Base-by-base conservation (phyloP, 1,284 basidiomycete species). In the Pyrrhoderma lamaoense region DNA sequence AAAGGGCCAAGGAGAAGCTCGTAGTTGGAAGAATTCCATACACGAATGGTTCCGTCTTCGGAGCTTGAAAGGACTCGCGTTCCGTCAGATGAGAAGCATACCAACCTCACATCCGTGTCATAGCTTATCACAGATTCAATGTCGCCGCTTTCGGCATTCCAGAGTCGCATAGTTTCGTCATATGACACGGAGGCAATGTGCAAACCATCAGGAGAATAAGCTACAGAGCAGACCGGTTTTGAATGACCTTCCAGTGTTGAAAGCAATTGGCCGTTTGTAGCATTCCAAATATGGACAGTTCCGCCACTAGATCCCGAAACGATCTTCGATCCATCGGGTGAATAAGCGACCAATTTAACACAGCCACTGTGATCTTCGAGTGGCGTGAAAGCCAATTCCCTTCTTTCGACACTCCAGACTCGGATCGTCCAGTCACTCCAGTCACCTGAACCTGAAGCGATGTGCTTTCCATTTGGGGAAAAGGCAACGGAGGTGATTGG, bases 221-320 rank as follows among this genome's bases (percentile, higher is more conserved):
- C 47, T 22, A 40, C 16, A 22, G 16, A 40, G 21, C n/a, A 7
- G 27, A 31, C 27, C 27, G 7, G 11, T 5, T 31, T 31, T 11
- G 27, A 31, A 31, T 31, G 27, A 11, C 27, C 27, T 5, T 5
- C 27, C 7, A 31, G 27, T 5, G 27, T 31, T 5, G 22, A 45
- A 34, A 45, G n/a, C 2, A 45, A 34, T n/a, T 45, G 16, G 16
- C 95, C 95, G 7, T 72, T 77, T 63, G 89, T 85, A 45, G 98
- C 78, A 65, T 99, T 89, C 95, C 95, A 99, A 1, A 97, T 89
- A 0, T 92, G 79, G 48, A 98, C 64, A 1, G 89, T 92, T 16
- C 76, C 73, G 61, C 96, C 93, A n/a, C n/a, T n/a, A 9, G 94
- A 76, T 36, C 91, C 90, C 4, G 38, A 40, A 18, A 42, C 47